These are phyloP conservation scores for Mycena metata DNA, from an alignment of 768 basidiomycete species.

Conservation along the genomic window DNA sequence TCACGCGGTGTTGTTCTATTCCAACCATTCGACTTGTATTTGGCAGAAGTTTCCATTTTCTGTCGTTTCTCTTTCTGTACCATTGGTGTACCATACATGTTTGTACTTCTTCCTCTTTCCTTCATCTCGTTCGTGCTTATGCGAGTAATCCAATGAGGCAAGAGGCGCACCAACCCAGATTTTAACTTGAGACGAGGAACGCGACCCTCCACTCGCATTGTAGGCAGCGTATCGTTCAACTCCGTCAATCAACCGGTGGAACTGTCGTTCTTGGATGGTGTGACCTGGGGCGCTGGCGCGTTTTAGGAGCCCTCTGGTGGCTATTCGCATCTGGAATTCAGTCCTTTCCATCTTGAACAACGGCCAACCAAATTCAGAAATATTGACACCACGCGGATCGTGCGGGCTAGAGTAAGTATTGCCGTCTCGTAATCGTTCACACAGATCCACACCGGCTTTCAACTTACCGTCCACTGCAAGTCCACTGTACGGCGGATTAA, in stretches of 20 bases:
- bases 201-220: constrained; percentile 43
- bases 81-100: not conserved
- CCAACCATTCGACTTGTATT: not conserved
- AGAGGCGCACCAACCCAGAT: constrained; percentile 26
- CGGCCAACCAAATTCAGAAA: constrained; percentile 44
- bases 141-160: not conserved
- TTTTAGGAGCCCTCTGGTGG: no score
- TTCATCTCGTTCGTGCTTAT: not conserved
- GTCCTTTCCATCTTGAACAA: constrained; percentile 56
- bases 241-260: constrained; percentile 46
- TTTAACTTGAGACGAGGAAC: constrained; percentile 25
- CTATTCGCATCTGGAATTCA: constrained; percentile 8
- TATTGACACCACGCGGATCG: constrained; percentile 49
- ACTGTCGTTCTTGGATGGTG: constrained; percentile 24
- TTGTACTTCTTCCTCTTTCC: no score
- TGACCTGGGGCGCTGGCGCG: not conserved
- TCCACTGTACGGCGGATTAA: constrained; percentile 53
- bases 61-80: not conserved
- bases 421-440: not conserved
- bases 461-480: constrained; percentile 51
- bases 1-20: not conserved
- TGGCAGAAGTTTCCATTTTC: no score
- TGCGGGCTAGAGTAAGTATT: constrained; percentile 41
- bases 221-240: constrained; percentile 56
- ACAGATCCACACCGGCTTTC: constrained; percentile 57